Percentiles rank a stretch among this genome's conserved stretches.
Conservation (phyloP, 176 grass and related monocot genomes). For the Cymbopogon citratus region DNA sequence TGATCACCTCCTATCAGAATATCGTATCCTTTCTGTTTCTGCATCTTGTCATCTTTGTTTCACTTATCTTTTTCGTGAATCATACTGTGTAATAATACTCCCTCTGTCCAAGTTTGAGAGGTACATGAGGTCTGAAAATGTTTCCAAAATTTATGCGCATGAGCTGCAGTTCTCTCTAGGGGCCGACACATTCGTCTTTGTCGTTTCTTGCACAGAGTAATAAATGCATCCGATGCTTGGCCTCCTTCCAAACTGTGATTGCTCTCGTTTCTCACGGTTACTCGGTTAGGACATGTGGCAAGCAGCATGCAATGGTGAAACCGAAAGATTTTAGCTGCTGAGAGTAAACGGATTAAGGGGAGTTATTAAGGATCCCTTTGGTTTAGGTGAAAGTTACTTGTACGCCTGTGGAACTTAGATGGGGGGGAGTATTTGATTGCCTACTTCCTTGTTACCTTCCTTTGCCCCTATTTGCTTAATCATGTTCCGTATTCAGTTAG, state of each 20-base stretch:
- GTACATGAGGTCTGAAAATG: no score
- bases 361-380: not conserved
- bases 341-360: not conserved
- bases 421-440: not conserved
- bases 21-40: slow-evolving; percentile 64
- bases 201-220: not conserved
- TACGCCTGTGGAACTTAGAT: not conserved
- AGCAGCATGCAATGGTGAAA: no score
- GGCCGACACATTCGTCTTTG: not conserved
- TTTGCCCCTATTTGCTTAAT: slow-evolving; percentile 6
- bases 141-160: no score
- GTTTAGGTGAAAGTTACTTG: not conserved
- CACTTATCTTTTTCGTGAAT: not conserved
- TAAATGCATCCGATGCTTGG: not conserved
- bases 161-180: not conserved
- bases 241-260: no score
- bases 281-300: no score
- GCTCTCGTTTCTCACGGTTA: not conserved
- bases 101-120: no score
- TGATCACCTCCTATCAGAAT: slow-evolving; percentile 74
- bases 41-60: not conserved
- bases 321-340: no score
- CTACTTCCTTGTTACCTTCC: not conserved
- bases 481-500: not conserved
- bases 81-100: no score